Base-by-base conservation (phyloP, 768 basidiomycete species). In the Phylloporus rhodoxanthus region DNA sequence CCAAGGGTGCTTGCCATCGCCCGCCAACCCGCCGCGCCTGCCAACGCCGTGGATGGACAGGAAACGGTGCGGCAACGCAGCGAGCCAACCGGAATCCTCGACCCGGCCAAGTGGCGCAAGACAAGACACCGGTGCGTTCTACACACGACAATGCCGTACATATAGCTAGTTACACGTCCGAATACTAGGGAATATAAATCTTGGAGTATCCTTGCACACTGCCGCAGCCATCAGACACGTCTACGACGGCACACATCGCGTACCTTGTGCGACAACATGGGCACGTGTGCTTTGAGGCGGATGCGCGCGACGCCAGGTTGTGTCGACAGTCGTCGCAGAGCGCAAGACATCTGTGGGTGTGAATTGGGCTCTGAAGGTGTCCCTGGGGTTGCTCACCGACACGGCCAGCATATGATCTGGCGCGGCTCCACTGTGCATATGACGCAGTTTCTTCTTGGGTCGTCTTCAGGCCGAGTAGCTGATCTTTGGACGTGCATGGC, bases 341-440 rank as follows among this genome's bases (percentile, higher is more conserved):
- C 1, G 78, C 71, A 15, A 79, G 69, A 54, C 77, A 80, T 42
- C 76, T 78, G 49, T 25, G 9, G 20, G 10, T 2, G 46, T 53
- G 43, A 51, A 43, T 51, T 47, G 6, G 19, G 17, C 36, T 42
- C 40, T 17, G 14, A 9, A 2, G 9, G 42, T 42, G 20, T 15
- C 33, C 25, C 25, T 36, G 3, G 9, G 17, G 8, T n/a, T 45
- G 61, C 76, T 59, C 50, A 86, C 84, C 87, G 78, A 63, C 87
- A 89, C n/a, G 87, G 87, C 87, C 87, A 90, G 58, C 85, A 89
- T 44, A 90, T 85, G 50, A 90, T 76, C 59, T 85, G 79, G 43
- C 87, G 70, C 23, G 75, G 69, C 49, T 83, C 82, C n/a, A 70
- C 70, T 23, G 81, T 85, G 57, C 87, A 90, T 43, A 90, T 75